These are phyloP conservation scores for Aspergillus tanneri DNA, from an alignment of 2,329 filamentous ascomycete genomes.

Conservation along the genomic window DNA sequence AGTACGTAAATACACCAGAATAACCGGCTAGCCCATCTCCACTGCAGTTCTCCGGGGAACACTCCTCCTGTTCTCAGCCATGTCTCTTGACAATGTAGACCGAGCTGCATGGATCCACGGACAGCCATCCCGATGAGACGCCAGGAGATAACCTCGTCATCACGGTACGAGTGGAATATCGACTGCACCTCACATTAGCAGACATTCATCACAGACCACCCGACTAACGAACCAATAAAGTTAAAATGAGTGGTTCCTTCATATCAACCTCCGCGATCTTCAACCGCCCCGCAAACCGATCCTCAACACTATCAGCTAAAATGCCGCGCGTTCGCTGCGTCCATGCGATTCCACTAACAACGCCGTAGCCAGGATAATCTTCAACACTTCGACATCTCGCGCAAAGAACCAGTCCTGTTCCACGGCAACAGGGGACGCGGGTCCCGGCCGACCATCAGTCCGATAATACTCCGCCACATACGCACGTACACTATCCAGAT, in stretches of 20 bases:
- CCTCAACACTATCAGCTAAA: conserved; percentile 37
- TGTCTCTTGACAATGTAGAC: conserved; percentile 49
- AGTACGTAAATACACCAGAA: conserved; percentile 56
- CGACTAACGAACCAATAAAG: conserved; percentile 30
- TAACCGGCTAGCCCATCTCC: conserved; percentile 37
- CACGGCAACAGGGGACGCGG: conserved; percentile 6
- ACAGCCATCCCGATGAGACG: conserved; percentile 50
- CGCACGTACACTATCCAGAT: conserved; percentile 66
- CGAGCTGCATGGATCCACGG: conserved; percentile 50
- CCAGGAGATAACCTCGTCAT: conserved; percentile 53
- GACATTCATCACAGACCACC: too few species aligned
- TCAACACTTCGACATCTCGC: conserved; percentile 65
- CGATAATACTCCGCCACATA: conserved; percentile 30
- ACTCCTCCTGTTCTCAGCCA: conserved; percentile 36
- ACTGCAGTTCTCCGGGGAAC: conserved; percentile 38
- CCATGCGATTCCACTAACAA: conserved; percentile 74
- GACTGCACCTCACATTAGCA: not conserved
- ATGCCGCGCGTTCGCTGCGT: conserved; percentile 59
- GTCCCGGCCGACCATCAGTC: not conserved
- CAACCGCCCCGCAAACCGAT: conserved; percentile 33
- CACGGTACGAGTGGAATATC: conserved; percentile 44
- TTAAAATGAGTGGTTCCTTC: conserved; percentile 38
- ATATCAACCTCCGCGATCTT: conserved; percentile 41
- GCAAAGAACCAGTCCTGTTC: conserved; percentile 40
- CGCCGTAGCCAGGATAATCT: conserved; percentile 75